phyloP scores from a whole-genome alignment of 257 asterid species.

The Gardenia jasminoides region DNA sequence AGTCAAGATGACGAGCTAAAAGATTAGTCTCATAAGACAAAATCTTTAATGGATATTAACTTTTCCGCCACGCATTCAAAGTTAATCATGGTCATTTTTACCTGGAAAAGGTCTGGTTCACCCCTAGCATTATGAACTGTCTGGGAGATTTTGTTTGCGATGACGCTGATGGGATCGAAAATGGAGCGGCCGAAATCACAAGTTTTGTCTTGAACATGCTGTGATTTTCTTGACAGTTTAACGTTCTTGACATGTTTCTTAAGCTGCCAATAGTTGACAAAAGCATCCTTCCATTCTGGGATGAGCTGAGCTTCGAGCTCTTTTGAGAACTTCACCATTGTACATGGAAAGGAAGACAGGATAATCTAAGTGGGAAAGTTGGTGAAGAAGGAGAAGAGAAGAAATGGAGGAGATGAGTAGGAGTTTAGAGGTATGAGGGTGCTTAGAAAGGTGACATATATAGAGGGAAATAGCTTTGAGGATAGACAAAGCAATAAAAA shows the following conservation, averaged over 20 bases:
- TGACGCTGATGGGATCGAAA: constrained; percentile 47
- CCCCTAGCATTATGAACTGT: constrained; percentile 9
- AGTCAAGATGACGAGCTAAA: neutral
- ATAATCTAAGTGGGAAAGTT: neutral
- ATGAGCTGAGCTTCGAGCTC: constrained; percentile 83
- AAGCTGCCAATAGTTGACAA: constrained; percentile 74
- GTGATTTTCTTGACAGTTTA: constrained; percentile 46
- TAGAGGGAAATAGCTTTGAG: constrained; percentile 21
- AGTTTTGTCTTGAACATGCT: constrained; percentile 23
- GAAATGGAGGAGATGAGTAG: neutral
- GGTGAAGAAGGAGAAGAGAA: constrained; percentile 7
- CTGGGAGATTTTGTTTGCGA: constrained; percentile 23
- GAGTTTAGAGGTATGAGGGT: constrained; percentile 23
- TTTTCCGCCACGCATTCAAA: neutral
- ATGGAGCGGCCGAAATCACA: constrained; percentile 50
- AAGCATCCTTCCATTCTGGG: constrained; percentile 89
- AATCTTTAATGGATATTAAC: neutral
- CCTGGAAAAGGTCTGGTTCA: constrained; percentile 47
- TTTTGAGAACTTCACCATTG: constrained; percentile 85
- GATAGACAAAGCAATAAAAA: constrained; percentile 1
- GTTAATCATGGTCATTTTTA: neutral
- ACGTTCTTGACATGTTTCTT: constrained; percentile 71
- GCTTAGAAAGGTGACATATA: constrained; percentile 29
- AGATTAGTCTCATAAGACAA: neutral
- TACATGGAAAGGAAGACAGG: neutral